Percentiles rank a stretch among this genome's conserved stretches.
Conservation (phyloP, 2,329 filamentous ascomycete species). For the Diaporthe destruens region DNA sequence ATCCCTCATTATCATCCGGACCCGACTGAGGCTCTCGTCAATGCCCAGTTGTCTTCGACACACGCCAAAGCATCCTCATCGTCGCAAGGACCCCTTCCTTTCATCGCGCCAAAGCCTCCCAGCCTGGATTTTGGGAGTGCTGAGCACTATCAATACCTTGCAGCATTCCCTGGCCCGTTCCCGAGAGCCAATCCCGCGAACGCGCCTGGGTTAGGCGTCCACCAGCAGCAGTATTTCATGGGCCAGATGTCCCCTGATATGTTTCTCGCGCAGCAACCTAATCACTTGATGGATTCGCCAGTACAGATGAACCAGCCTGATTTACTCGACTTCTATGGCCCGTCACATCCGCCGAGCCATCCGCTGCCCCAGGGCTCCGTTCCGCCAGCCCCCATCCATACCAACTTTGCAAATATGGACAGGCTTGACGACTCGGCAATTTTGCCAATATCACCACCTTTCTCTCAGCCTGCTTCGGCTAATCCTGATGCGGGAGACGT, state of each 20-base stretch:
- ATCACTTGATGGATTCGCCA: slow-evolving; percentile 25
- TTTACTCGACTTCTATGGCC: slow-evolving; percentile 33
- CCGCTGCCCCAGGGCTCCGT: background rate
- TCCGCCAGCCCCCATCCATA: slow-evolving; percentile 24
- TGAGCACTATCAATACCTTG: slow-evolving; percentile 48
- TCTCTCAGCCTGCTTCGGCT: slow-evolving; percentile 10
- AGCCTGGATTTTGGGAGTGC: slow-evolving; percentile 51
- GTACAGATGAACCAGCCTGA: slow-evolving; percentile 34
- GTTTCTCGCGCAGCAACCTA: slow-evolving; percentile 23
- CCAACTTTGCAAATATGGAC: slow-evolving; percentile 25
- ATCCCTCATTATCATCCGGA: slow-evolving; percentile 59
- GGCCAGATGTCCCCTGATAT: slow-evolving; percentile 33
- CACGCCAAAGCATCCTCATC: slow-evolving; percentile 55
- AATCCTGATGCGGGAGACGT: slow-evolving; percentile 43
- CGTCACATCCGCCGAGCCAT: slow-evolving; percentile 22
- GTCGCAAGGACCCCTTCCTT: slow-evolving; percentile 53
- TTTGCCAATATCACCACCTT: slow-evolving; percentile 20
- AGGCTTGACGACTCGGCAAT: slow-evolving; percentile 23
- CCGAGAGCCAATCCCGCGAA: slow-evolving; percentile 44
- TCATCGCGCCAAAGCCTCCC: slow-evolving; percentile 67
- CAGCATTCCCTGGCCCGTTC: slow-evolving; percentile 49
- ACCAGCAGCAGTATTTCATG: slow-evolving; percentile 40
- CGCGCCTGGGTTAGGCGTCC: slow-evolving; percentile 39
- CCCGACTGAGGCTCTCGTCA: slow-evolving; percentile 60
- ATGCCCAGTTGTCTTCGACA: slow-evolving; percentile 56